These are phyloP conservation scores for Colletotrichum euphorbiae DNA, from an alignment of 2,329 filamentous ascomycete genomes.

Conservation along the genomic window DNA sequence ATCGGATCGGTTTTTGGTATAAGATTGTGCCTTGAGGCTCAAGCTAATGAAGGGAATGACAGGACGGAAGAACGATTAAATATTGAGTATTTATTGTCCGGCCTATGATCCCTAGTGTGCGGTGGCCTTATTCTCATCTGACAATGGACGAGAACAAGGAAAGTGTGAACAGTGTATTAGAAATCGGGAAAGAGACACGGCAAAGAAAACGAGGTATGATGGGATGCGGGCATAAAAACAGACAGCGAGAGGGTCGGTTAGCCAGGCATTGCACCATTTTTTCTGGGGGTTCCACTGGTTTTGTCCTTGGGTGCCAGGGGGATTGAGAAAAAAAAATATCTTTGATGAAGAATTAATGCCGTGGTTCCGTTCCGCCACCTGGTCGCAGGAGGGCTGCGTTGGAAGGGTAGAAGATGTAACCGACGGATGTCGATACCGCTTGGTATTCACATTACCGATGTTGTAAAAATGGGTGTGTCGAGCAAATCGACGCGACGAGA, in stretches of 20 bases:
- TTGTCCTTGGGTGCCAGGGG: conserved; percentile 3
- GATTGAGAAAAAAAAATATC: neutral
- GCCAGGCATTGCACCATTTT: conserved; percentile 25
- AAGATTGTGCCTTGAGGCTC: conserved; percentile 5
- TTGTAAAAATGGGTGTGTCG: neutral
- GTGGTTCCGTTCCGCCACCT: conserved; percentile 12
- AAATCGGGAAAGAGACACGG: conserved; percentile 6
- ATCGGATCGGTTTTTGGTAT: neutral
- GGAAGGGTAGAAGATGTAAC: conserved; percentile 8
- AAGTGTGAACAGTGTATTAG: conserved; percentile 7
- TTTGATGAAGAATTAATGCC: conserved; percentile 4
- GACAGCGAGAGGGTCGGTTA: neutral
- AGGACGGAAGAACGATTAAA: conserved; percentile 4
- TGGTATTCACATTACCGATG: neutral
- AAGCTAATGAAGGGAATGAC: neutral
- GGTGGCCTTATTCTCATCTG: conserved; percentile 14
- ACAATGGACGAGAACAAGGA: neutral
- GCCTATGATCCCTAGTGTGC: neutral
- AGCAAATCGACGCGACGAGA: too few species aligned
- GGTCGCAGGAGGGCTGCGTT: neutral
- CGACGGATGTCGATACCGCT: neutral
- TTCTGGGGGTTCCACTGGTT: conserved; percentile 24
- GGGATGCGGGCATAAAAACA: conserved; percentile 14
- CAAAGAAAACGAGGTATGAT: neutral
- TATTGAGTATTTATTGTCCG: neutral